phyloP scores from a whole-genome alignment of 148 eudicot species.

The Fagopyrum esculentum region DNA sequence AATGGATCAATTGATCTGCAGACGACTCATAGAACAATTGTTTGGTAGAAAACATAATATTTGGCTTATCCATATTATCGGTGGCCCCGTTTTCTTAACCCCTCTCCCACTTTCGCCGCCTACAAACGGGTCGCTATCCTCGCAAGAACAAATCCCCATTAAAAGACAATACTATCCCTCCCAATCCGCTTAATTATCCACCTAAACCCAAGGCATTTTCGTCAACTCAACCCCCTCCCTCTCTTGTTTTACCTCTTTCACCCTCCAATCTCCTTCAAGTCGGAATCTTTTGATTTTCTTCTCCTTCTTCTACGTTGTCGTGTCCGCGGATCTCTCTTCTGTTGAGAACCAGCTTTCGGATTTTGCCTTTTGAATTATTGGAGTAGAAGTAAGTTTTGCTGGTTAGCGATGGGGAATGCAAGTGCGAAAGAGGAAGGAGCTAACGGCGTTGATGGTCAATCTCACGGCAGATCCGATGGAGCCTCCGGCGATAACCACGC shows the following conservation, averaged over 20 bases:
- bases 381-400: not conserved
- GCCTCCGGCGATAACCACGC: not conserved
- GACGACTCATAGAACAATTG: too few relatives aligned
- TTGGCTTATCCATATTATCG: not conserved
- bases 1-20: too few relatives aligned
- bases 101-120: constrained; percentile 13
- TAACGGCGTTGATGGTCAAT: constrained; percentile 16
- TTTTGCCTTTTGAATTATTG: not conserved
- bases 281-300: not conserved
- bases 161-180: not conserved
- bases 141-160: not conserved
- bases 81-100: not conserved
- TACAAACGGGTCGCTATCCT: constrained; percentile 4
- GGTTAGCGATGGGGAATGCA: constrained; percentile 47
- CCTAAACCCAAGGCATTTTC: not conserved
- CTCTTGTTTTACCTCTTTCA: not conserved
- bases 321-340: constrained; percentile 7
- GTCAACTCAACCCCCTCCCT: not conserved
- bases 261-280: not conserved
- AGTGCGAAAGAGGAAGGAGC: constrained; percentile 44
- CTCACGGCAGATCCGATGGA: constrained; percentile 21
- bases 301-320: not conserved
- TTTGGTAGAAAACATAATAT: not conserved
- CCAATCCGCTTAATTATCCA: not conserved
- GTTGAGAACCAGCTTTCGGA: not conserved